A percentile compares a stretch with the other conserved stretches of the same genome.
These are phyloP conservation scores for Cladosporium sp. DNA, from an alignment of 2,329 filamentous ascomycete species.

Conservation along the genomic window DNA sequence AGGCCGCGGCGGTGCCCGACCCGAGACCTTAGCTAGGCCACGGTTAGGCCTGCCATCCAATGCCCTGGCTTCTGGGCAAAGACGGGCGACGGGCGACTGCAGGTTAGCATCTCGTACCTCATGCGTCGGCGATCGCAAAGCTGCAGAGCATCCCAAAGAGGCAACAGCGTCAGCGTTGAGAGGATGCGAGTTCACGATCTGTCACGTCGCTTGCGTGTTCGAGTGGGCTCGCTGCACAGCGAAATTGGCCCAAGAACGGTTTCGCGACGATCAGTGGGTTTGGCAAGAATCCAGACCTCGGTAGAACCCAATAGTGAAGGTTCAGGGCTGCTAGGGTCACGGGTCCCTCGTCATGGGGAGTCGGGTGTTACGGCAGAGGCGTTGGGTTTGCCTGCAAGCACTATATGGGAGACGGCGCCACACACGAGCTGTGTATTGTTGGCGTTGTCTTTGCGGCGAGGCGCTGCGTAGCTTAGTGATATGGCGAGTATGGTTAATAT, in stretches of 20 bases:
- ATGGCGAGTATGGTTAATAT: neutral
- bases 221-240: neutral
- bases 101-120: neutral
- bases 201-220: neutral
- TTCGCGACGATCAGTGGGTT: neutral
- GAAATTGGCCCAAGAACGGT: neutral
- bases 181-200: too few relatives aligned
- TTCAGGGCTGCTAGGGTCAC: neutral
- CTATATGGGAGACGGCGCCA: conserved; percentile 1
- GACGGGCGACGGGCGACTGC: neutral
- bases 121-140: neutral
- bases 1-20: conserved; percentile 1
- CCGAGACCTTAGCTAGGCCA: neutral
- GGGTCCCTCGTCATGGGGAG: neutral
- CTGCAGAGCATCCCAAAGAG: neutral
- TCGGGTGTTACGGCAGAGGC: neutral
- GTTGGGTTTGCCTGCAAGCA: neutral
- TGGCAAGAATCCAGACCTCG: neutral
- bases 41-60: neutral
- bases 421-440: neutral
- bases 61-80: too few relatives aligned
- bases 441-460: neutral
- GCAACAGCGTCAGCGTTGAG: neutral
- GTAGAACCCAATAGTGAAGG: neutral
- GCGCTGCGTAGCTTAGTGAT: neutral